A percentile compares a stretch with the other conserved stretches of the same genome.
Conservation (phyloP, 805 yeast species). For the Teunomyces pallodes region DNA sequence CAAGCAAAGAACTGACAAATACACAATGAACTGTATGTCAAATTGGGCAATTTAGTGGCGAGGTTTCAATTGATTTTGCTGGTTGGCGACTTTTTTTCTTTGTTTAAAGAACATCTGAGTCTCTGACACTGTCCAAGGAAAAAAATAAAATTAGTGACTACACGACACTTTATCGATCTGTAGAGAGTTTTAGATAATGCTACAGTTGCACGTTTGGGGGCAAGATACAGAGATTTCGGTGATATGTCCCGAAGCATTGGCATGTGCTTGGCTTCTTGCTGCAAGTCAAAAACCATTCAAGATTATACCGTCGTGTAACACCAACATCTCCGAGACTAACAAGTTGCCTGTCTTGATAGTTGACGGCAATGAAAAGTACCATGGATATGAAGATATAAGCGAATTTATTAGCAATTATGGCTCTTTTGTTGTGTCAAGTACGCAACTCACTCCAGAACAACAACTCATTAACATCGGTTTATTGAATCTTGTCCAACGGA, state of each 20-base stretch:
- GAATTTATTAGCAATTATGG: slow-evolving; percentile 20
- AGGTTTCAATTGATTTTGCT: neutral
- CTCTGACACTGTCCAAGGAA: neutral
- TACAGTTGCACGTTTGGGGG: slow-evolving; percentile 58
- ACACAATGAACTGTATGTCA: neutral
- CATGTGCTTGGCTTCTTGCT: slow-evolving; percentile 42
- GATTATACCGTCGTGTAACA: slow-evolving; percentile 57
- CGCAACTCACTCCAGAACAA: slow-evolving; percentile 15
- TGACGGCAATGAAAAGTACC: slow-evolving; percentile 20
- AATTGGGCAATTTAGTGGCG: neutral
- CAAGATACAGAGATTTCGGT: slow-evolving; percentile 33
- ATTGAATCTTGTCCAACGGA: slow-evolving; percentile 38
- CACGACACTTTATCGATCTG: neutral
- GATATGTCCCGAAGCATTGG: slow-evolving; percentile 53
- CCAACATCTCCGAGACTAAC: slow-evolving; percentile 49
- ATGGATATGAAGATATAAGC: slow-evolving; percentile 43
- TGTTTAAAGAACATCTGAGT: neutral
- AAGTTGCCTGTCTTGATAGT: slow-evolving; percentile 48
- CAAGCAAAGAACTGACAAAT: neutral
- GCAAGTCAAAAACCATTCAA: slow-evolving; percentile 18
- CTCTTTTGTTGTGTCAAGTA: slow-evolving; percentile 9
- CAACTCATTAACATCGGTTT: slow-evolving; percentile 46
- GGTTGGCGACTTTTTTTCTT: slow-evolving; percentile 1
- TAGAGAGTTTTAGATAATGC: neutral
- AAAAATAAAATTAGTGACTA: neutral